A percentile compares a stretch with the other conserved stretches of the same genome.
These are phyloP conservation scores for Heterobasidion parviporum DNA, from an alignment of 1,284 basidiomycete genomes.

Conservation along the genomic window DNA sequence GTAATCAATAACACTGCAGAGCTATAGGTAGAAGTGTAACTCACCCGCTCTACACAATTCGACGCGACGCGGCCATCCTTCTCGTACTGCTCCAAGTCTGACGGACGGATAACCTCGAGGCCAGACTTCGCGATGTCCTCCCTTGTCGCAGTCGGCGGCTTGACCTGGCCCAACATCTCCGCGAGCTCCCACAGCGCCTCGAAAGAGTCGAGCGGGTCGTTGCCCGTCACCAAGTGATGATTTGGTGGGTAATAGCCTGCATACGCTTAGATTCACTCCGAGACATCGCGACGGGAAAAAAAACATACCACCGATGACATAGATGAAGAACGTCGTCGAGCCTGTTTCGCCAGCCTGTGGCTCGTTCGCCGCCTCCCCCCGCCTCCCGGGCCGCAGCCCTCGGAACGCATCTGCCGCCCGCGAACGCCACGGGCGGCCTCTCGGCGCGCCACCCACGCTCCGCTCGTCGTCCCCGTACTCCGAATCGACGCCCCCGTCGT, in stretches of 20 bases:
- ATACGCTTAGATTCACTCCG: background rate
- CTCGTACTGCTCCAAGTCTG: conserved; percentile 44
- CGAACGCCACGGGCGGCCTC: conserved; percentile 25
- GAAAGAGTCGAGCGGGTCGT: conserved; percentile 68
- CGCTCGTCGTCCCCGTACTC: background rate
- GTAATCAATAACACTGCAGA: background rate
- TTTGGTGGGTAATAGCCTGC: conserved; percentile 81
- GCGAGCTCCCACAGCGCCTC: conserved; percentile 72
- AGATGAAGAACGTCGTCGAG: conserved; percentile 71
- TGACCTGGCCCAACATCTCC: conserved; percentile 69
- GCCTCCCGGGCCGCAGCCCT: conserved; percentile 39
- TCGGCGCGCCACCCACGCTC: conserved; percentile 3
- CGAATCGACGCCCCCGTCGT: conserved; percentile 1
- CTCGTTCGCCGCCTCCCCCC: conserved; percentile 4
- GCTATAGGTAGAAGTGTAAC: conserved; percentile 16
- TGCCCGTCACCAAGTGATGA: conserved; percentile 76
- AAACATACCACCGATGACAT: conserved; percentile 64
- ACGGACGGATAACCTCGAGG: conserved; percentile 59
- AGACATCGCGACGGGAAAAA: conserved; percentile 4
- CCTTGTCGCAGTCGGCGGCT: conserved; percentile 70
- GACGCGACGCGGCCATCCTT: conserved; percentile 54
- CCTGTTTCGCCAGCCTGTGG: conserved; percentile 27
- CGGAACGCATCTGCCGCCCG: conserved; percentile 45
- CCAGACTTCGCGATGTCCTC: conserved; percentile 80
- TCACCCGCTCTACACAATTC: conserved; percentile 72